These are phyloP conservation scores for Metschnikowia similis DNA, from an alignment of 805 yeast species.

Conservation along the genomic window DNA sequence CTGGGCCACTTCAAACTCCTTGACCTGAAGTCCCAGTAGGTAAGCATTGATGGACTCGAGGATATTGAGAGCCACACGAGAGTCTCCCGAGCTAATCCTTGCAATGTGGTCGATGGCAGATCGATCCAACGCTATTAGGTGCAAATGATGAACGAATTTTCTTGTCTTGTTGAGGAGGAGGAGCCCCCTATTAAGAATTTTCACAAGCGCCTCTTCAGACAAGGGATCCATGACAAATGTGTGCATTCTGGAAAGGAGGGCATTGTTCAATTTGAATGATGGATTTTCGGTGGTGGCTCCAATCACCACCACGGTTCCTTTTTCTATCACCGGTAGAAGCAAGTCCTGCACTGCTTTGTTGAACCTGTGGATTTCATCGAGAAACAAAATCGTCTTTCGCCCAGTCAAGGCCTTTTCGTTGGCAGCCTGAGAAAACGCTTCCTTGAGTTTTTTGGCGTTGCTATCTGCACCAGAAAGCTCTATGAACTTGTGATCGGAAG, in stretches of 20 bases:
- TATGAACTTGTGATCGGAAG: slow-evolving; percentile 29
- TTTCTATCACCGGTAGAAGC: slow-evolving; percentile 39
- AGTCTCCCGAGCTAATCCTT: slow-evolving; percentile 80
- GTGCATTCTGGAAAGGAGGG: slow-evolving; percentile 41
- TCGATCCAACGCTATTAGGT: slow-evolving; percentile 48
- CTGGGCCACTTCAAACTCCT: slow-evolving; percentile 8
- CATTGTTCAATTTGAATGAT: slow-evolving; percentile 39
- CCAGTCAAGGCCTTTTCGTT: slow-evolving; percentile 34
- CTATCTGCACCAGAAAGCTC: slow-evolving; percentile 40
- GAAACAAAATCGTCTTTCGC: slow-evolving; percentile 28
- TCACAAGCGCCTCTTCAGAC: slow-evolving; percentile 27
- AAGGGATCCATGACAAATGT: slow-evolving; percentile 42
- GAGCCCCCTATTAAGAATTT: slow-evolving; percentile 41
- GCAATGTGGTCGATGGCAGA: slow-evolving; percentile 66
- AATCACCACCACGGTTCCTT: slow-evolving; percentile 35
- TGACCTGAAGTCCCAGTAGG: slow-evolving; percentile 31
- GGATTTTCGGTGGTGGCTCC: slow-evolving; percentile 66
- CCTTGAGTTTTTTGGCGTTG: slow-evolving; percentile 33
- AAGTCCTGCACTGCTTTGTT: slow-evolving; percentile 42
- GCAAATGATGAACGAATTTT: slow-evolving; percentile 45
- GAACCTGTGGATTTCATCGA: slow-evolving; percentile 44
- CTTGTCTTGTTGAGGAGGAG: slow-evolving; percentile 54
- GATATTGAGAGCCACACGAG: slow-evolving; percentile 75
- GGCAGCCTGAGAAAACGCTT: slow-evolving; percentile 33
- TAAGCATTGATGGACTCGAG: slow-evolving; percentile 69